Base-by-base conservation (phyloP, 1,284 basidiomycete species). In the Sphaerobolus stellatus region DNA sequence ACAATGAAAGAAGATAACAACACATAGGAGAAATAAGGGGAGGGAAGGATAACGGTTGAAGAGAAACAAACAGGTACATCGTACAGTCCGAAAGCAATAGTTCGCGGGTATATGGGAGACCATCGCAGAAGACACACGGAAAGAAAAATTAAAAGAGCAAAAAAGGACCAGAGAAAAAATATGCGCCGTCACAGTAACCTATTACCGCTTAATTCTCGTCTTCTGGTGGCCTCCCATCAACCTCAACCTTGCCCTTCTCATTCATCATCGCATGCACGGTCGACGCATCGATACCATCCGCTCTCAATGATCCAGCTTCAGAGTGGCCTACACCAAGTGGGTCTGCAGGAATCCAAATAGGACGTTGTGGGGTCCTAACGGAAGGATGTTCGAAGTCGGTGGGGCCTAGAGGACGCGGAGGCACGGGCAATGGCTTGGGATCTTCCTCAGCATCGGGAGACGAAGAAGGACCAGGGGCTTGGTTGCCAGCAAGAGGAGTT, bases 261-360 rank as follows among this genome's bases (percentile, higher is more conserved):
- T 87, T 74, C 78, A 94, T 84, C 56, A 64, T 67, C 50, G 90
- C 87, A 58, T 82, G 75, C 53, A 71, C 64, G 36, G 71, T 73
- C 29, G 81, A 82, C 20, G 80, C 81, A 58, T 75, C 69, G 18
- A 95, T 79, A 1, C 85, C 88, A 8, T 70, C 72, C 46, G 76
- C 77, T 56, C 65, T 64, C 66, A 86, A 86, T 58, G 71, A 81
- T 56, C 69, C 66, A 60, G 81, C 81, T 71, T 93, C 90, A 18
- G 33, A 36, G 11, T 64, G 61, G 43, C 59, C 75, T 41, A 82
- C 59, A 0, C 90, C 90, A 4, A 88, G 73, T 43, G 75, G 68
- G 63, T 95, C 92, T 46, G 69, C 66, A 13, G 93, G 90, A 49
- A 96, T 70, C 94, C 94, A 97, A 34, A 97, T 73, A 9, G 82